Conservation (phyloP, 805 yeast species). For the Wickerhamomyces silvicola region DNA sequence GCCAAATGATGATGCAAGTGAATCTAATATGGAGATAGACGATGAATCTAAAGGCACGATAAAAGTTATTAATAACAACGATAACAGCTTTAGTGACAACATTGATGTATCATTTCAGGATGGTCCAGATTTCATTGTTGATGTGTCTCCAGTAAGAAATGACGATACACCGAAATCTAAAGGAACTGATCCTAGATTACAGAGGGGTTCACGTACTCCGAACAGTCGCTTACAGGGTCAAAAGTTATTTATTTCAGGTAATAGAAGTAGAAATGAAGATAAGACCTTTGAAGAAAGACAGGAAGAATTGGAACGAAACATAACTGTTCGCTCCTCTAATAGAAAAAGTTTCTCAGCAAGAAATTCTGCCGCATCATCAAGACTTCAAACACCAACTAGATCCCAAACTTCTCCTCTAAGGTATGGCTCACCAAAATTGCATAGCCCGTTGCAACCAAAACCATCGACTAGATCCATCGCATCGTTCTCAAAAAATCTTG, state of each 20-base stretch:
- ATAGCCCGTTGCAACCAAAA: slow-evolving; percentile 9
- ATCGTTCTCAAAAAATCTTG: slow-evolving; percentile 12
- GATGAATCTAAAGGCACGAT: slow-evolving; percentile 19
- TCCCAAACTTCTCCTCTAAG: slow-evolving; percentile 8
- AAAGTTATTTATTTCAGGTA: slow-evolving; percentile 15
- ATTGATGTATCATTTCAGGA: no score
- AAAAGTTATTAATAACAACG: slow-evolving; percentile 7
- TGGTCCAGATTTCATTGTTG: slow-evolving; percentile 1
- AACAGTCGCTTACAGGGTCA: slow-evolving; percentile 7
- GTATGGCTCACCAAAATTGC: slow-evolving; percentile 4
- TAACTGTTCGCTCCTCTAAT: slow-evolving; percentile 9
- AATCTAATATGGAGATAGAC: slow-evolving; percentile 28
- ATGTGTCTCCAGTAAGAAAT: not conserved
- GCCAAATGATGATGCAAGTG: slow-evolving; percentile 15
- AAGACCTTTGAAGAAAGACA: slow-evolving; percentile 11
- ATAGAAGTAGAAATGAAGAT: slow-evolving; percentile 6
- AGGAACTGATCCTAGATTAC: not conserved
- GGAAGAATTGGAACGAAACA: slow-evolving; percentile 15
- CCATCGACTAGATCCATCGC: slow-evolving; percentile 2
- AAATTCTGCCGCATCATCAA: not conserved
- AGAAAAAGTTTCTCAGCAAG: slow-evolving; percentile 4
- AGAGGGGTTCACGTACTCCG: not conserved
- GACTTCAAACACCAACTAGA: slow-evolving; percentile 4
- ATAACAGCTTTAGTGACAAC: slow-evolving; percentile 10
- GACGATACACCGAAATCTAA: no score